Base-by-base conservation (phyloP, 306 rosid species). In the Glycyrrhiza uralensis region DNA sequence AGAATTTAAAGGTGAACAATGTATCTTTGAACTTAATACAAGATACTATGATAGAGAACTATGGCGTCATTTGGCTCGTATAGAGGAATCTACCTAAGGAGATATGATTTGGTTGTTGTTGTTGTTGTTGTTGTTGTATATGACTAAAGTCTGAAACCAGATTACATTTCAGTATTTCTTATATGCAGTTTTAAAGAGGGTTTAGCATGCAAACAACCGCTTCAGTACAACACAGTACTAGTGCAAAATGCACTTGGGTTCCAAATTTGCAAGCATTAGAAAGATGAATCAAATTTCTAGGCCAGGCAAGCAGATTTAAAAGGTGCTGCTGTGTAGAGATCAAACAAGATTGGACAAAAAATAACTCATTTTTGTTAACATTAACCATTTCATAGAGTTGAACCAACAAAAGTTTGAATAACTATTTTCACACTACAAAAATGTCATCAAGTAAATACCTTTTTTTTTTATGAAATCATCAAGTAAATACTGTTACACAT, bases 171-270 rank as follows among this genome's bases (percentile, higher is more conserved):
- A 39, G 57, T 51, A 61, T 30, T 65, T 56, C 10, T 15, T 12
- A 66, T 49, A 19, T 20, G 49, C 66, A 49, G 66, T 20, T 74
- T 15, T 74, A 20, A 75, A 62, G 20, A 32, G 69, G 62, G 17
- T 36, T 19, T 46, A 42, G 33, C 52, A 71, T 17, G 15, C 67
- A 69, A 75, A 45, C 12, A 1, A 49, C 38, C 59, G 66, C 30
- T 39, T 74, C 55, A 52, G 15, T 18, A 52, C 28, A 29, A 29
- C 28, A 11, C 12, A 28, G 38, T 30, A 54, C 24, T 2, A 14
- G 67, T 12, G 58, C 41, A 50, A 47, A 54, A 18, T 15, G 22
- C 23, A 51, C 39, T 32, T 0, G 44, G 61, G 57, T 57, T 63
- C 44, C 64, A 56, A 39, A 23, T 67, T 47, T 35, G 9, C 54